Conservation (phyloP, 805 yeast genomes). For the Hemisphaericaspora nanyangensis region DNA sequence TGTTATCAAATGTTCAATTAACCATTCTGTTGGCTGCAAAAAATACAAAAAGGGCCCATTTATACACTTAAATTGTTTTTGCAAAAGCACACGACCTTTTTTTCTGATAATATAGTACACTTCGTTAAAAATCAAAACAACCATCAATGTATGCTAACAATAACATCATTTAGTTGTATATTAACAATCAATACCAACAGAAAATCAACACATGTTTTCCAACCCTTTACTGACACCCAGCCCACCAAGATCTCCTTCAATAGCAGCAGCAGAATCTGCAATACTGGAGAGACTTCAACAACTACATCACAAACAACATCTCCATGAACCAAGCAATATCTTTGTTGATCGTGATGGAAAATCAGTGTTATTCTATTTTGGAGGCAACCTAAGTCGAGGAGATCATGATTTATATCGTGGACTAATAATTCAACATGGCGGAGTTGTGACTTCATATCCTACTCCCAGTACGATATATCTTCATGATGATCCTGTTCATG, state of each 20-base stretch:
- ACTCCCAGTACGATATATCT: slow-evolving; percentile 6
- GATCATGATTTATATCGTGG: slow-evolving; percentile 8
- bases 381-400: slow-evolving; percentile 11
- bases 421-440: slow-evolving; percentile 18
- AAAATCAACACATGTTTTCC: not conserved
- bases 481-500: slow-evolving; percentile 2
- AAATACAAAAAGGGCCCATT: no score
- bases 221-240: not conserved
- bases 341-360: slow-evolving; percentile 10
- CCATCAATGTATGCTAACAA: no score
- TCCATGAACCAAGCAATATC: slow-evolving; percentile 4
- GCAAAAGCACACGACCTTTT: no score
- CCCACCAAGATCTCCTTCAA: not conserved
- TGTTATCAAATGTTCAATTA: no score
- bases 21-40: no score
- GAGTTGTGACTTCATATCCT: slow-evolving; percentile 13
- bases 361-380: slow-evolving; percentile 15
- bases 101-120: no score
- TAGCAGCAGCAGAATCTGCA: slow-evolving; percentile 9
- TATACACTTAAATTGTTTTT: no score
- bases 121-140: no score
- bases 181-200: no score
- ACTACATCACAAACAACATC: slow-evolving; percentile 2
- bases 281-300: slow-evolving; percentile 3
- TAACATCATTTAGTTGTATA: no score